phyloP scores from a whole-genome alignment of 208 protist species.

The Leishmania tropica region DNA sequence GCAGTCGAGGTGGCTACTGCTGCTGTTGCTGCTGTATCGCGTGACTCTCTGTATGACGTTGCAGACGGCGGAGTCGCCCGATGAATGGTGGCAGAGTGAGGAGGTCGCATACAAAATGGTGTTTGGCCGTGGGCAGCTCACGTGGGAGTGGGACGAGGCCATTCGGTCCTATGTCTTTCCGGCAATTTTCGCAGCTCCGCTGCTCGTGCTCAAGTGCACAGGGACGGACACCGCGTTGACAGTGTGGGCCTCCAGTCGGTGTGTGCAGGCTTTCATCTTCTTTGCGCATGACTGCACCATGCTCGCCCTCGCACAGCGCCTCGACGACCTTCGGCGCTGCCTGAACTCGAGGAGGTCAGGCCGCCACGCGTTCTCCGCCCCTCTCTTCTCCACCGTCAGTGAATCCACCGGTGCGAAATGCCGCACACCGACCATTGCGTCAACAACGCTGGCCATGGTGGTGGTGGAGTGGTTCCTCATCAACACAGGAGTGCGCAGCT shows the following conservation, averaged over 20 bases:
- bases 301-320: conserved; percentile 27
- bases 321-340: conserved; percentile 21
- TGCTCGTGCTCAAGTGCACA: conserved; percentile 56
- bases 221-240: conserved; percentile 53
- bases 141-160: conserved; percentile 82
- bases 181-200: conserved; percentile 49
- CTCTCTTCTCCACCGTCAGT: background rate
- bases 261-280: conserved; percentile 53
- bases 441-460: conserved; percentile 23
- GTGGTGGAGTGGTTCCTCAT: conserved; percentile 68
- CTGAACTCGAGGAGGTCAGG: background rate
- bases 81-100: conserved; percentile 90
- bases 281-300: conserved; percentile 51
- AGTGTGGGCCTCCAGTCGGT: conserved; percentile 46
- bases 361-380: background rate
- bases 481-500: conserved; percentile 56
- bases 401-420: background rate
- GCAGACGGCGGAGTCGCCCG: conserved; percentile 62
- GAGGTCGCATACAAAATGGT: conserved; percentile 87
- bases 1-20: conserved; percentile 20
- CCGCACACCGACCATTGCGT: conserved; percentile 17
- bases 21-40: conserved; percentile 47
- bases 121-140: conserved; percentile 72
- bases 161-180: conserved; percentile 83
- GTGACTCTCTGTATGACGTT: conserved; percentile 52